Percentiles rank a stretch among this genome's conserved stretches.
Conservation (phyloP, 2,329 filamentous ascomycete genomes). For the Trichoderma gracile region DNA sequence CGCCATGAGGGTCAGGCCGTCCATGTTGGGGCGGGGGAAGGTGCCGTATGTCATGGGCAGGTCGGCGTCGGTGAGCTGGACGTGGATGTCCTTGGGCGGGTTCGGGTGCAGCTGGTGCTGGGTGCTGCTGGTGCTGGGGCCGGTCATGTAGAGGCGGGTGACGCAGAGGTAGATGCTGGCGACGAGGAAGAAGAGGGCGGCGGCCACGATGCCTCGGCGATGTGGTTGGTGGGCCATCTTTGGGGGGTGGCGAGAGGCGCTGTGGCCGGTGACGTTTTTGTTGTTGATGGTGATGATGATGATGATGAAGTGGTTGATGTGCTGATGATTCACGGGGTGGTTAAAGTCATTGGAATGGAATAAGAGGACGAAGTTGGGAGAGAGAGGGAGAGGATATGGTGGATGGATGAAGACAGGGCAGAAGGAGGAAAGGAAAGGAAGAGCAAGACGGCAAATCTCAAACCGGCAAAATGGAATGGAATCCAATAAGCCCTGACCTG, state of each 20-base stretch:
- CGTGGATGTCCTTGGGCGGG: neutral
- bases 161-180: slow-evolving; percentile 39
- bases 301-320: neutral
- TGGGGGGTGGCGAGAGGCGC: slow-evolving; percentile 1
- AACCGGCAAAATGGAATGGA: neutral
- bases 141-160: slow-evolving; percentile 35
- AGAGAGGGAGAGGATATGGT: neutral
- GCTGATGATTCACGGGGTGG: neutral
- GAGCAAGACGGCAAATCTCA: neutral
- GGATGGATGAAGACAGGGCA: neutral
- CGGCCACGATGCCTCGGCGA: slow-evolving; percentile 37
- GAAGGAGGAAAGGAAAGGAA: neutral
- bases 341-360: neutral
- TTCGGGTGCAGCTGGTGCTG: neutral
- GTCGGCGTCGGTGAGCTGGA: slow-evolving; percentile 36
- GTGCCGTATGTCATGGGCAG: slow-evolving; percentile 46
- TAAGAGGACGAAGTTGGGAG: too few relatives aligned
- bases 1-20: slow-evolving; percentile 36
- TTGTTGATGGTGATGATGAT: slow-evolving; percentile 5
- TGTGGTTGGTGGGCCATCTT: slow-evolving; percentile 31
- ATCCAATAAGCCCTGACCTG: too few relatives aligned
- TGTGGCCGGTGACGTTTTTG: neutral
- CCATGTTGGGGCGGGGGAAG: slow-evolving; percentile 43
- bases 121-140: too few relatives aligned
- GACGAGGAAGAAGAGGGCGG: slow-evolving; percentile 39